phyloP scores from a whole-genome alignment of 176 grass and related monocot genomes.

The Triticum monococcum region DNA sequence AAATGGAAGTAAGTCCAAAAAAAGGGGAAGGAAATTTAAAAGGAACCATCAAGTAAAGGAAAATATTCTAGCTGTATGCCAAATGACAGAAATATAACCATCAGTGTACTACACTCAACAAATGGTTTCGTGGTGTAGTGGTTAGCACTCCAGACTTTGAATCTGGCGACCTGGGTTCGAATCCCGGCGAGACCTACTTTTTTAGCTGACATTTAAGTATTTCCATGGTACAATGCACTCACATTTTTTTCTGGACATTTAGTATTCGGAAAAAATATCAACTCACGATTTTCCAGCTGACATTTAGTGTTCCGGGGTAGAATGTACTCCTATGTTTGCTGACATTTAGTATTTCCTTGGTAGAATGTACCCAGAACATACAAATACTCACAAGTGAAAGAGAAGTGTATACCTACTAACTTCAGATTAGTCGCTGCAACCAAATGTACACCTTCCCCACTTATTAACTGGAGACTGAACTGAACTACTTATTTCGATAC shows the following conservation, averaged over 20 bases:
- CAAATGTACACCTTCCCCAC: neutral
- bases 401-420: neutral
- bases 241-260: neutral
- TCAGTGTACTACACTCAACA: neutral
- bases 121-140: conserved; percentile 65
- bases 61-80: neutral
- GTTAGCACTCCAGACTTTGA: conserved; percentile 99
- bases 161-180: conserved; percentile 99
- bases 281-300: neutral
- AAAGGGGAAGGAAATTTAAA: neutral
- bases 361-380: neutral
- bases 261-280: neutral
- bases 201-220: neutral
- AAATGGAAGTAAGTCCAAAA: neutral
- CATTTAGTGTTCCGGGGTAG: neutral
- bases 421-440: conserved; percentile 6
- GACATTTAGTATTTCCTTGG: neutral
- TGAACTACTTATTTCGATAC: neutral
- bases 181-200: conserved; percentile 56
- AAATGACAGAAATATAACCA: neutral
- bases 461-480: conserved; percentile 5
- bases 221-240: neutral
- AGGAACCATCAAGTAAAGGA: neutral
- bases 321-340: neutral
- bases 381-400: neutral